A percentile compares a stretch with the other conserved stretches of the same genome.
These are phyloP conservation scores for Aciculoconidium aculeatum DNA, from an alignment of 805 yeast species.

Conservation along the genomic window DNA sequence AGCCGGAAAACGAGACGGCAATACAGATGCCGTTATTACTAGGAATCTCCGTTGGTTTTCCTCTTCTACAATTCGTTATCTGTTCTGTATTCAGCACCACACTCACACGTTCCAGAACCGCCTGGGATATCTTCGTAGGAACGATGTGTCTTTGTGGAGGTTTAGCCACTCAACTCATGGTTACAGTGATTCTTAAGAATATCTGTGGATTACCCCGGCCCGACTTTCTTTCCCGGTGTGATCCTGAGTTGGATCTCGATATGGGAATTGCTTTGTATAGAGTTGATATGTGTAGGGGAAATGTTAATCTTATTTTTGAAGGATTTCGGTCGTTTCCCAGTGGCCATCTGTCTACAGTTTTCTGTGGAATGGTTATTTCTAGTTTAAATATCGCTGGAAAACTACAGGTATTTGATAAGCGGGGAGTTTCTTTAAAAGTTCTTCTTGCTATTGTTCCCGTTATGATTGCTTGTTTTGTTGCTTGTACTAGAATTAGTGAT, in stretches of 20 bases:
- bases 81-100: slow-evolving; percentile 11
- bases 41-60: slow-evolving; percentile 22
- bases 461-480: slow-evolving; percentile 25
- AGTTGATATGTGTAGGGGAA: slow-evolving; percentile 15
- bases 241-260: slow-evolving; percentile 11
- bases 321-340: slow-evolving; percentile 26
- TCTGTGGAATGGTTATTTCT: slow-evolving; percentile 28
- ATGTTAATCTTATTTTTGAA: slow-evolving; percentile 12
- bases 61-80: slow-evolving; percentile 22
- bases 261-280: too few relatives aligned
- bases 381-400: slow-evolving; percentile 29
- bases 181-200: slow-evolving; percentile 29
- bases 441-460: slow-evolving; percentile 30
- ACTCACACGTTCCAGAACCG: slow-evolving; percentile 9
- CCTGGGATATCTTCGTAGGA: slow-evolving; percentile 39
- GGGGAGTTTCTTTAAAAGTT: slow-evolving; percentile 29
- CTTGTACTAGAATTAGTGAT: slow-evolving; percentile 43
- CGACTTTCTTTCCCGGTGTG: slow-evolving; percentile 20
- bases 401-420: slow-evolving; percentile 28
- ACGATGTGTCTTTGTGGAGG: slow-evolving; percentile 32
- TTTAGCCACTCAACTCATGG: slow-evolving; percentile 29
- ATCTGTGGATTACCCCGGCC: slow-evolving; percentile 25
- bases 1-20: slow-evolving; percentile 25
- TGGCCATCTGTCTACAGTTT: slow-evolving; percentile 25
- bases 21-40: slow-evolving; percentile 28